phyloP scores from a whole-genome alignment of 2,329 filamentous ascomycete species.

The Cladosporium sp. region DNA sequence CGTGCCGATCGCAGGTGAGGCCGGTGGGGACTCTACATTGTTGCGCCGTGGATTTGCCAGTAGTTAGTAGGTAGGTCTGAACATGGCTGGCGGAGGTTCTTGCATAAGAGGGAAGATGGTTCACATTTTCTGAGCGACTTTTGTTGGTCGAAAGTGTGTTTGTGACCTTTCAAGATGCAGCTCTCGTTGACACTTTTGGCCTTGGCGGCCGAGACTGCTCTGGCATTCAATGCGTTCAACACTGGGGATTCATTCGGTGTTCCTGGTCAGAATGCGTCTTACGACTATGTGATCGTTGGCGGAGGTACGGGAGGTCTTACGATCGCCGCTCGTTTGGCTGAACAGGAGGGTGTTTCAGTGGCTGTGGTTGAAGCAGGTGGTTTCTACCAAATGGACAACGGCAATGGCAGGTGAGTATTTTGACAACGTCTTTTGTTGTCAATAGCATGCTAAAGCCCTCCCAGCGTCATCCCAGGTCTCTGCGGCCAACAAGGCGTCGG shows the following conservation, averaged over 20 bases:
- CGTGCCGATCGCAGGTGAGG: background rate
- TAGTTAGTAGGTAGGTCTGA: background rate
- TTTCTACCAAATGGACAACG: conserved; percentile 19
- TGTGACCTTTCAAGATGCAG: background rate
- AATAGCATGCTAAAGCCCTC: background rate
- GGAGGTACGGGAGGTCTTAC: conserved; percentile 12
- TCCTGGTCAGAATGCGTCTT: conserved; percentile 10
- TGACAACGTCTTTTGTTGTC: background rate
- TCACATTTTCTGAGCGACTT: background rate
- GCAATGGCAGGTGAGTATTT: conserved; percentile 10
- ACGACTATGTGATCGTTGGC: conserved; percentile 16
- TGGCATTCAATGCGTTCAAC: background rate
- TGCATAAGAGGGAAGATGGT: background rate
- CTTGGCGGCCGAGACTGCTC: background rate
- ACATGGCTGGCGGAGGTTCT: background rate
- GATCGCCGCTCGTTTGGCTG: conserved; percentile 19
- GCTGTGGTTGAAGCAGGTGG: conserved; percentile 23
- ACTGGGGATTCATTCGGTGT: background rate
- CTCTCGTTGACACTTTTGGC: background rate
- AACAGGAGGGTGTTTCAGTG: conserved; percentile 13
- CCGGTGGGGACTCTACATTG: background rate
- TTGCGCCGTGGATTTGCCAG: background rate
- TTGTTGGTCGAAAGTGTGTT: background rate
- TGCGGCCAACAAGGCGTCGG: conserved; percentile 8
- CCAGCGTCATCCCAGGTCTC: conserved; percentile 16